A percentile compares a stretch with the other conserved stretches of the same genome.
These are phyloP conservation scores for Amniculicola lignicola DNA, from an alignment of 495 filamentous ascomycete genomes.

Conservation along the genomic window DNA sequence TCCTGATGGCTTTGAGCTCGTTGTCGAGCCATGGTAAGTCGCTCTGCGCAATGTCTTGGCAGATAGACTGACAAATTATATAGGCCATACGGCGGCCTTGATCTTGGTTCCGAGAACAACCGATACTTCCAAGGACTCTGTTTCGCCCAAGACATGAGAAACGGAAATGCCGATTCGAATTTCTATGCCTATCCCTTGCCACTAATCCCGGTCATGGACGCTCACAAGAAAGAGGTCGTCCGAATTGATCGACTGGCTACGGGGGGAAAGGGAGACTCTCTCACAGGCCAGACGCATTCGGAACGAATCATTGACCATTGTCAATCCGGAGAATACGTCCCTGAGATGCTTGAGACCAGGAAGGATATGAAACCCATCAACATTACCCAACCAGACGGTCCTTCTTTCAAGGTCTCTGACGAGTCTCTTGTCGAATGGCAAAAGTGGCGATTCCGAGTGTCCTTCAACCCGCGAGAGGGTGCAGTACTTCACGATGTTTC, in stretches of 20 bases:
- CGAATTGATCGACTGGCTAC: slow-evolving; percentile 55
- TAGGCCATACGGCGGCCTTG: slow-evolving; percentile 61
- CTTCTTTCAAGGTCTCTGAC: slow-evolving; percentile 36
- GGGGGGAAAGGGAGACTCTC: slow-evolving; percentile 47
- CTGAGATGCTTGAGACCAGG: slow-evolving; percentile 47
- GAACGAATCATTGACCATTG: slow-evolving; percentile 47
- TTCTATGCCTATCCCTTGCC: slow-evolving; percentile 58
- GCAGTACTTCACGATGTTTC: slow-evolving; percentile 48
- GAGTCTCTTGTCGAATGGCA: slow-evolving; percentile 40
- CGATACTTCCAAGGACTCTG: slow-evolving; percentile 55
- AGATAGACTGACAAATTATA: neutral
- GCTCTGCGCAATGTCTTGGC: too few species aligned
- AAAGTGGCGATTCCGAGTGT: slow-evolving; percentile 42
- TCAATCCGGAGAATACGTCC: slow-evolving; percentile 50
- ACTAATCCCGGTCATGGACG: slow-evolving; percentile 55
- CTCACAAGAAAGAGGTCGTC: slow-evolving; percentile 50
- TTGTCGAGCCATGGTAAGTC: slow-evolving; percentile 60
- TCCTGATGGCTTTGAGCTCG: slow-evolving; percentile 60
- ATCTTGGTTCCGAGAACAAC: slow-evolving; percentile 53
- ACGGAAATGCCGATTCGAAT: slow-evolving; percentile 52
- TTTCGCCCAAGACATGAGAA: slow-evolving; percentile 51
- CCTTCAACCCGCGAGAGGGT: slow-evolving; percentile 43
- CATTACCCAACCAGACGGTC: slow-evolving; percentile 38
- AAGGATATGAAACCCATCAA: slow-evolving; percentile 35
- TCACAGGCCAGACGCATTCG: slow-evolving; percentile 42